Evolutionary conservation across 2,329 filamentous ascomycete species (phyloP).

Genomic region (Knoxdaviesia proteae): DNA sequence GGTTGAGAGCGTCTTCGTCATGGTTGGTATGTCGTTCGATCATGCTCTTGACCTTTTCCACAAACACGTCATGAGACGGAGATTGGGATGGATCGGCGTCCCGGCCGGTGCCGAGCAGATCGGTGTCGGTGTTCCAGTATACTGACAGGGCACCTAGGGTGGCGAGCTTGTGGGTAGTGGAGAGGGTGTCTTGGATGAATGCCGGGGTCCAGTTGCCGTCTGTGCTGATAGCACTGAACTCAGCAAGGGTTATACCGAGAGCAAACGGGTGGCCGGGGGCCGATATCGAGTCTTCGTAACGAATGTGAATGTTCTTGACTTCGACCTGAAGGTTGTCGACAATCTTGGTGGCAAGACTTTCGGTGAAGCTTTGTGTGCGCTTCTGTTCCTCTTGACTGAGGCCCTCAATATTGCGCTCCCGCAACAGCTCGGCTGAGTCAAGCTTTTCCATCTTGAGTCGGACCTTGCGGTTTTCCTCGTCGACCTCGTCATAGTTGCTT

Average conservation of each 20-base stretch:
- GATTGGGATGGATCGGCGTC: constrained; percentile 25
- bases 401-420: constrained; percentile 79
- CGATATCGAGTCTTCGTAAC: constrained; percentile 94
- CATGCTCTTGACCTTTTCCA: constrained; percentile 56
- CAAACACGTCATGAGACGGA: constrained; percentile 35
- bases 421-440: constrained; percentile 84
- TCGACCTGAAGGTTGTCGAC: constrained; percentile 96
- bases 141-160: constrained; percentile 75
- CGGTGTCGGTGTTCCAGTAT: constrained; percentile 95
- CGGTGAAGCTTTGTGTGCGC: constrained; percentile 93
- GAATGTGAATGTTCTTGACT: constrained; percentile 94
- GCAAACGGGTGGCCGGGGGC: constrained; percentile 90
- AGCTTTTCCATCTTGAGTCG: constrained; percentile 98
- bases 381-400: constrained; percentile 90
- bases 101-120: constrained; percentile 62
- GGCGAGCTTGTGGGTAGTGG: constrained; percentile 80
- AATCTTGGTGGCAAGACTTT: constrained; percentile 86
- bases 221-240: constrained; percentile 93
- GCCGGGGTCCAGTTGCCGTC: constrained; percentile 88
- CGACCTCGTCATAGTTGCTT: constrained; percentile 76
- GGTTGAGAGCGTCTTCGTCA: constrained; percentile 22
- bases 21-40: constrained; percentile 21
- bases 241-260: constrained; percentile 74
- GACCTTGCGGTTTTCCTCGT: constrained; percentile 72
- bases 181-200: constrained; percentile 74